Conservation (phyloP, 2,329 filamentous ascomycete genomes). For the Aureobasidium sp. region DNA sequence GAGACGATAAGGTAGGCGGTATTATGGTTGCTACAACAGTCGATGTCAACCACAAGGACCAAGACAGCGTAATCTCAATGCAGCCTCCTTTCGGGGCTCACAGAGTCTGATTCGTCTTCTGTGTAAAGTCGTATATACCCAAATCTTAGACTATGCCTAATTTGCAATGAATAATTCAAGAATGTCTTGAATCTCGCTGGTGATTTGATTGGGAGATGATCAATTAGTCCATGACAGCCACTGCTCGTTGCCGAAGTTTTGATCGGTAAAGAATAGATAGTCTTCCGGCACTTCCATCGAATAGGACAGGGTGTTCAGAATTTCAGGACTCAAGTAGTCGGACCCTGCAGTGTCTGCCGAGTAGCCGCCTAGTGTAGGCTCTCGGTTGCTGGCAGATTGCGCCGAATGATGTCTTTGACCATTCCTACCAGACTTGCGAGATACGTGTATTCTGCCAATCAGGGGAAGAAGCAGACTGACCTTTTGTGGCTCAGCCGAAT, state of each 20-base stretch:
- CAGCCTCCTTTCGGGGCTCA: background rate
- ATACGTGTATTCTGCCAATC: constrained; percentile 6
- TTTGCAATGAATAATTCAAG: background rate
- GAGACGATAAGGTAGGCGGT: background rate
- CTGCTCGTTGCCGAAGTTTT: background rate
- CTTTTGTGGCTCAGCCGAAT: background rate
- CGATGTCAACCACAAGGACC: constrained; percentile 11
- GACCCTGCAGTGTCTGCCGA: background rate
- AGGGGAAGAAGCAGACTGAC: constrained; percentile 10
- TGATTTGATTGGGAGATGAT: background rate
- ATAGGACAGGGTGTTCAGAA: background rate
- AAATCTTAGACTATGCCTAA: background rate
- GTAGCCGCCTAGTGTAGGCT: background rate
- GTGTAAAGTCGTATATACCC: background rate
- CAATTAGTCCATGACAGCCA: constrained; percentile 9
- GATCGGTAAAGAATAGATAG: constrained; percentile 2
- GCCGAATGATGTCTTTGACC: background rate
- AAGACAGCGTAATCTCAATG: background rate
- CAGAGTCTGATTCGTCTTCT: background rate
- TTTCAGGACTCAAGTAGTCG: background rate
- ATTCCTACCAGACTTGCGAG: background rate
- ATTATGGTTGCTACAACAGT: constrained; percentile 17
- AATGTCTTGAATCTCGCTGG: background rate
- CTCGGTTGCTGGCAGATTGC: background rate
- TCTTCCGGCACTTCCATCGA: constrained; percentile 15